These are phyloP conservation scores for Botryotinia narcissicola DNA, from an alignment of 2,329 filamentous ascomycete genomes.

Conservation along the genomic window DNA sequence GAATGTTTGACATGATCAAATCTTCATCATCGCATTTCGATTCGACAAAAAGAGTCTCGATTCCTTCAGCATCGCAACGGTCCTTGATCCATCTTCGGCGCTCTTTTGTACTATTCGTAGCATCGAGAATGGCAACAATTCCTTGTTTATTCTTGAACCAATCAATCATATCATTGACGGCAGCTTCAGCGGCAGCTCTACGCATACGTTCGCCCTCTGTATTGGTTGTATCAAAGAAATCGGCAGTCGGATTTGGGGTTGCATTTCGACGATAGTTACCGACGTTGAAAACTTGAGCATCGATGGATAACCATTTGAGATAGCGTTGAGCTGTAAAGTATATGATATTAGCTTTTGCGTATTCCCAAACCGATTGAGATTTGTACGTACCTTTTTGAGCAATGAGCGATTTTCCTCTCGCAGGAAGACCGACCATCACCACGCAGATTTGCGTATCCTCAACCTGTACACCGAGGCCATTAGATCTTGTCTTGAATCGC, in stretches of 20 bases:
- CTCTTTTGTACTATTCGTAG: constrained; percentile 91
- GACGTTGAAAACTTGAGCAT: constrained; percentile 94
- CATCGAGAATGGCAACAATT: constrained; percentile 89
- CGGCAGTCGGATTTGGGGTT: constrained; percentile 85
- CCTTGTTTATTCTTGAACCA: constrained; percentile 82
- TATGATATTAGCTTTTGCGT: not conserved
- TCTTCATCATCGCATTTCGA: constrained; percentile 95
- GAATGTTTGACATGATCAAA: constrained; percentile 96
- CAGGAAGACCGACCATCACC: constrained; percentile 96
- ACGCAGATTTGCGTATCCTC: constrained; percentile 97
- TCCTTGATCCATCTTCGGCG: constrained; percentile 90
- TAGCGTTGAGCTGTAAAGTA: constrained; percentile 75
- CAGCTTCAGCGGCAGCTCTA: constrained; percentile 84
- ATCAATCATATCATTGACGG: constrained; percentile 86
- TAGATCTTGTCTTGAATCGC: constrained; percentile 43
- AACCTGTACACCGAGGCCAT: constrained; percentile 75
- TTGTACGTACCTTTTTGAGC: constrained; percentile 78
- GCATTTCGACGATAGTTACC: constrained; percentile 89
- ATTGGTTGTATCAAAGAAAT: constrained; percentile 94
- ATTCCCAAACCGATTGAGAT: not conserved
- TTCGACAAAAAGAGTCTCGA: constrained; percentile 94
- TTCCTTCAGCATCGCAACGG: constrained; percentile 67
- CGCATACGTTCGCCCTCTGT: constrained; percentile 86
- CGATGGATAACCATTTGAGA: constrained; percentile 93
- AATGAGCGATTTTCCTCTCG: constrained; percentile 94